Evolutionary conservation across 2,329 filamentous ascomycete species (phyloP), one percentile per base, ranked within the genome.

Genomic region (Clarireedia monteithiana): DNA sequence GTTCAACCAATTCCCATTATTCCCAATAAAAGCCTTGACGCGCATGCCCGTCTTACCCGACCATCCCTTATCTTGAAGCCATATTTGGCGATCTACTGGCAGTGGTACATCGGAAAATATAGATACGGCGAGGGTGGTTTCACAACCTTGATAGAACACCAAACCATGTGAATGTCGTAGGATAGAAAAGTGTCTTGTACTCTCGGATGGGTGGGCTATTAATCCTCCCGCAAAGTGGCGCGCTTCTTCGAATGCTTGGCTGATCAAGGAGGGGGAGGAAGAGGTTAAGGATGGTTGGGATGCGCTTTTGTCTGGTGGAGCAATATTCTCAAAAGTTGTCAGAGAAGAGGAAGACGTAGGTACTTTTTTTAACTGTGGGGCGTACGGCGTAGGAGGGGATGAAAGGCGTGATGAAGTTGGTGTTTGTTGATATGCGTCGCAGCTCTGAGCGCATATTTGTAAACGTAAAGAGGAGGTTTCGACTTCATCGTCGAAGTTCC

Each of bases 31-130:
- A 0, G 83, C 79, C 66, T 85, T 86, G 27, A 84, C 71, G 6
- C 77, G 76, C 80, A 89, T 86, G 17, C 86, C 86, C 49, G 83
- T 77, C 64, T 84, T 84, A 4, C 86, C 86, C 0, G 82, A 83
- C 71, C 76, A 87, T 2, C 85, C 86, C 60, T 83, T 85, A 57
- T 77, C 77, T 70, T 89, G 85, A 26, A 89, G 71, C 82, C 83
- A 89, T 14, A 88, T 67, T 0, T 80, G 81, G 6, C 85, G 76
- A 24, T 79, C 76, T 0, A 70, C 53, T 0, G 85, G 82, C 0
- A 88, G 67, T 0, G 78, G 76, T 2, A 71, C 69, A 59, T 85
- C 79, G 0, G 77, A 78, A 63, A 89, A 83, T 48, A 88, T 75
- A 2, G 84, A 84, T 40, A 89, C 74, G 3, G 80, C 75, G 5